These are phyloP conservation scores for Penicillium paxilli DNA, from an alignment of 495 filamentous ascomycete genomes.

Conservation along the genomic window DNA sequence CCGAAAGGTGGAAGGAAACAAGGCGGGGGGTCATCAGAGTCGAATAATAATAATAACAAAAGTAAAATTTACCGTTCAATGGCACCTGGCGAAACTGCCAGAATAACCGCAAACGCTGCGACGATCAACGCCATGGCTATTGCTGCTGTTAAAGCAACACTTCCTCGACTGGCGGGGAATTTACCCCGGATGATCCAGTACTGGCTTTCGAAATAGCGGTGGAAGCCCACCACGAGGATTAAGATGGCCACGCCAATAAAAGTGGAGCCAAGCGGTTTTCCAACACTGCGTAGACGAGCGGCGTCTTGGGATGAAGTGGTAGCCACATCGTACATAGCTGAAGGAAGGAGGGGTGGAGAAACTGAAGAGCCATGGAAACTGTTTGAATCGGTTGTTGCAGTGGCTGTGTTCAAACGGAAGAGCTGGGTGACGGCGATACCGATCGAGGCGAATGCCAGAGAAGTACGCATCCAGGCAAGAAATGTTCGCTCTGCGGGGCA, in stretches of 20 bases:
- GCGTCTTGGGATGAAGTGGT: conserved; percentile 7
- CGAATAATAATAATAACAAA: not conserved
- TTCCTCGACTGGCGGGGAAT: conserved; percentile 89
- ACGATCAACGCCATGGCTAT: conserved; percentile 72
- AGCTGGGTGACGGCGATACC: conserved; percentile 96
- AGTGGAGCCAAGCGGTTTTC: conserved; percentile 90
- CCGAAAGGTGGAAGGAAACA: not conserved
- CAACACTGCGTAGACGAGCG: conserved; percentile 67
- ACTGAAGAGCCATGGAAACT: conserved; percentile 15
- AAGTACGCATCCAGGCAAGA: conserved; percentile 94
- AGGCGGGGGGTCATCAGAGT: too few species aligned
- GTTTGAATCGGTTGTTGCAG: conserved; percentile 3
- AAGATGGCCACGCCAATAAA: conserved; percentile 88
- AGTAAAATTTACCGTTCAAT: conserved; percentile 41
- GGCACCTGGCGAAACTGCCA: conserved; percentile 59
- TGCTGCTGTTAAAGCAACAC: conserved; percentile 73
- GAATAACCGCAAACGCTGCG: conserved; percentile 66
- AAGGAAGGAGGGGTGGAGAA: conserved; percentile 17
- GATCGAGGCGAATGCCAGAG: conserved; percentile 92
- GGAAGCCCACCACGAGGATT: conserved; percentile 79
- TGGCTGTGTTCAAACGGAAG: conserved; percentile 82
- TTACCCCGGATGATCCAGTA: conserved; percentile 92
- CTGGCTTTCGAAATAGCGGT: conserved; percentile 65
- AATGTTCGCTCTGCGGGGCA: conserved; percentile 81
- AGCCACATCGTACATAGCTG: conserved; percentile 7